Conservation (phyloP, 192 early-diverging fungal genomes). For the Podila horticola region DNA sequence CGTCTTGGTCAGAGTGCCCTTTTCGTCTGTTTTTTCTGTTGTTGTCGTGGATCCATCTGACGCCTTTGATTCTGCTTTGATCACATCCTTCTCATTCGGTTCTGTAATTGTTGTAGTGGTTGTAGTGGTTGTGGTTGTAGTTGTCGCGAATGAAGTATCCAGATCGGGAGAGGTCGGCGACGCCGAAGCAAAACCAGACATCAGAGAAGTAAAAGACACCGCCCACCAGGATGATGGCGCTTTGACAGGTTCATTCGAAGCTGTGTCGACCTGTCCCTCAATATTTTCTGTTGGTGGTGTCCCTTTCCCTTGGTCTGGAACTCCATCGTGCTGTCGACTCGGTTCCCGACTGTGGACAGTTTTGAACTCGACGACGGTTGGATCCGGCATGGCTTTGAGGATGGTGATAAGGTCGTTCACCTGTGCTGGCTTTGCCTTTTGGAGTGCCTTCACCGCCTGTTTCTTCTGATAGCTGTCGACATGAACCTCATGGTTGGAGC, state of each 20-base stretch:
- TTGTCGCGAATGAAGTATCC: constrained; percentile 18
- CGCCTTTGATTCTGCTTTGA: constrained; percentile 11
- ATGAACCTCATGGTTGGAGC: constrained; percentile 41
- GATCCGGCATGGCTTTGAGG: constrained; percentile 57
- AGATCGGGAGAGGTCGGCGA: background rate
- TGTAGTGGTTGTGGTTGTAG: constrained; percentile 29
- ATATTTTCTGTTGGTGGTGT: constrained; percentile 1
- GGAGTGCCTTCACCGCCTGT: constrained; percentile 52
- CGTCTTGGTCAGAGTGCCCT: constrained; percentile 22
- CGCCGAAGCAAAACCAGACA: constrained; percentile 10
- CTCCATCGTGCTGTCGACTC: constrained; percentile 16
- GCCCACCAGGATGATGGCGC: constrained; percentile 51
- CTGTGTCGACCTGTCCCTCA: background rate
- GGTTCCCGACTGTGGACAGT: constrained; percentile 31
- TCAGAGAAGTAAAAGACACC: constrained; percentile 19
- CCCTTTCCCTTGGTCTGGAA: background rate
- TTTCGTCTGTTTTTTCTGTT: background rate
- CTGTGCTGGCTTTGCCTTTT: constrained; percentile 32
- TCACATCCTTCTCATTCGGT: background rate
- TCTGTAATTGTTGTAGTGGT: constrained; percentile 1
- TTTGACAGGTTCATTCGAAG: constrained; percentile 7
- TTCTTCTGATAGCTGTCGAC: constrained; percentile 41
- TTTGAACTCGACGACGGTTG: constrained; percentile 41
- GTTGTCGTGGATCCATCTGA: background rate
- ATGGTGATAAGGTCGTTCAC: constrained; percentile 44